Percentiles rank a stretch among this genome's conserved stretches.
Evolutionary conservation across 495 filamentous ascomycete genomes (phyloP).

Genomic region (Echria macrotheca): DNA sequence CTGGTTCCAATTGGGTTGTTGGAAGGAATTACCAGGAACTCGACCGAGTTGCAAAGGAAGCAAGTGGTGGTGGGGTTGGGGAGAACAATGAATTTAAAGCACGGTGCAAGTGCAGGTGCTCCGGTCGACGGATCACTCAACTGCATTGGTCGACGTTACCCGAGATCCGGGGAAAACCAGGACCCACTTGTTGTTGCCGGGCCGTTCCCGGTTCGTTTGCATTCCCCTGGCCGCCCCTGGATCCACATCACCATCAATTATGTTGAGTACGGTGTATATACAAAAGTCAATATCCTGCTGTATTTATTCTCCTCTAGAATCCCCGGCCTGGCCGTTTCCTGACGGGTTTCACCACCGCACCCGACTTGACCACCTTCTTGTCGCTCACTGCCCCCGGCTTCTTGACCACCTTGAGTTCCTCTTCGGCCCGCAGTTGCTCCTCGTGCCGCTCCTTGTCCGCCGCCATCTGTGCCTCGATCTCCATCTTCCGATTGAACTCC

Average conservation of each 20-base stretch:
- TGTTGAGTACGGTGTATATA: too few relatives aligned
- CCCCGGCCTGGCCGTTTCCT: conserved; percentile 37
- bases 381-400: conserved; percentile 38
- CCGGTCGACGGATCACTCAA: too few relatives aligned
- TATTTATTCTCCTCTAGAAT: conserved; percentile 16
- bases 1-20: conserved; percentile 9
- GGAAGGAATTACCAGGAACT: too few relatives aligned
- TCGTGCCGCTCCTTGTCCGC: conserved; percentile 75
- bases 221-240: neutral
- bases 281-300: too few relatives aligned
- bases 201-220: neutral
- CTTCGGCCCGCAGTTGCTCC: conserved; percentile 47
- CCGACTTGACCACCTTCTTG: conserved; percentile 49
- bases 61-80: too few relatives aligned
- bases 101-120: too few relatives aligned
- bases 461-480: conserved; percentile 90
- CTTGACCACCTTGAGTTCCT: conserved; percentile 39
- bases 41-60: too few relatives aligned
- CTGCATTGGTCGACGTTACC: too few relatives aligned
- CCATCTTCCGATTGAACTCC: conserved; percentile 93
- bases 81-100: too few relatives aligned
- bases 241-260: too few relatives aligned
- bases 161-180: too few relatives aligned
- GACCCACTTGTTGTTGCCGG: too few relatives aligned
- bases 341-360: conserved; percentile 59